Conservation (phyloP, 108 stramenopile genomes). For the Tribonema minus region DNA sequence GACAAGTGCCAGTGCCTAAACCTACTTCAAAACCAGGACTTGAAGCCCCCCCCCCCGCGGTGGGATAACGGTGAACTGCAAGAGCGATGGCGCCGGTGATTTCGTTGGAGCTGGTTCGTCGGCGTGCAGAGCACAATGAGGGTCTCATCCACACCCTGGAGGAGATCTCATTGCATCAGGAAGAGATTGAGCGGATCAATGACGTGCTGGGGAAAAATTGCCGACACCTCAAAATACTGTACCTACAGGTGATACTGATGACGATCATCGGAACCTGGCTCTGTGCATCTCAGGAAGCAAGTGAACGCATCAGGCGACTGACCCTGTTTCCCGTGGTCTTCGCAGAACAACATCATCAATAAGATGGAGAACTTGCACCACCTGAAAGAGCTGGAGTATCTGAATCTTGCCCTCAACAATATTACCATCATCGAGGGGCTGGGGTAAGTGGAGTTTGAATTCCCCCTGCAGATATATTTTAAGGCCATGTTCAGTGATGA, state of each 20-base stretch:
- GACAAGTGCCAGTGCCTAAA: too few species aligned
- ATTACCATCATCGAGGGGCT: constrained; percentile 65
- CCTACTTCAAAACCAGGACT: too few species aligned
- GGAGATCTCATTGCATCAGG: constrained; percentile 81
- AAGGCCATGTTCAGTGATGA: too few species aligned
- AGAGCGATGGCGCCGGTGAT: constrained; percentile 57
- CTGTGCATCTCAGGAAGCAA: too few species aligned
- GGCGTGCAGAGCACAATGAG: constrained; percentile 71
- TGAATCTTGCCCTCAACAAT: constrained; percentile 82
- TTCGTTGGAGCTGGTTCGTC: constrained; percentile 55
- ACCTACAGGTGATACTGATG: constrained; percentile 58
- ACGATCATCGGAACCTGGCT: too few species aligned
- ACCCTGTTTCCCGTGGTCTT: too few species aligned
- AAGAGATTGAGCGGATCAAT: constrained; percentile 75
- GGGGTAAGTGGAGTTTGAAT: too few species aligned
- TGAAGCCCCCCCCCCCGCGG: too few species aligned
- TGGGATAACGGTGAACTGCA: too few species aligned
- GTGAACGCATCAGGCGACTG: too few species aligned
- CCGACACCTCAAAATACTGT: constrained; percentile 72
- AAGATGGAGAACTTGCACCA: constrained; percentile 69
- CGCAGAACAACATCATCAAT: constrained; percentile 73
- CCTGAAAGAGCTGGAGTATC: constrained; percentile 73
- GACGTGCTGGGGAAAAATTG: constrained; percentile 66
- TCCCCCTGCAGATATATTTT: too few species aligned
- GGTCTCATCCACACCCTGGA: constrained; percentile 72